Evolutionary conservation across 23 red algal species (phyloP), one percentile per base, ranked within the genome.

Genomic region (Gracilaria caudata): DNA sequence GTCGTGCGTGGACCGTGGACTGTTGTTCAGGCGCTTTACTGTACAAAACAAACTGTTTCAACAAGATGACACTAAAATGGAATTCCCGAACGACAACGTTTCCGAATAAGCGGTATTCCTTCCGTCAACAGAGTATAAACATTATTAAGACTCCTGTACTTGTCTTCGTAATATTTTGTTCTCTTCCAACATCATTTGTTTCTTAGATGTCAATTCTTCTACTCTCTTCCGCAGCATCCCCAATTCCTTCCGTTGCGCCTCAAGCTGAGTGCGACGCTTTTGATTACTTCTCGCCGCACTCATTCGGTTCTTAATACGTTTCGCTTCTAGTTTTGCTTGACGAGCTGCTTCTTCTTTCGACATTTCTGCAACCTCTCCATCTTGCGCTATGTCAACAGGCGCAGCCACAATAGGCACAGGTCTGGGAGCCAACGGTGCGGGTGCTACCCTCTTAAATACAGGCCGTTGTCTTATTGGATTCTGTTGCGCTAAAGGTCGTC

Each of bases 221-320:
- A 75, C 68, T 32, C 82, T 32, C 32, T 76, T 43, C 32, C 68
- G 63, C 25, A 86, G 82, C 35, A 20, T 20, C 16, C 28, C 68
- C 6, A 86, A 66, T 46, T 86, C 82, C 57, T 86, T 58, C 34
- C 64, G 57, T 51, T 86, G 82, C 29, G 82, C 82, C 35, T 86
- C 82, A 19, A 86, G 68, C 24, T 86, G 82, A 47, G 64, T 66
- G 9, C 82, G 39, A n/a, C 82, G 63, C 43, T 75, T 86, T 35
- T 86, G 82, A 35, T 86, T 86, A 44, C 82, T 86, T 74, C 68
- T 57, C 0, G 82, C 82, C 26, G 82, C 82, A 38, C 82, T 86
- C 53, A 86, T 58, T 53, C 82, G 64, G 66, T 86, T 86, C 46
- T 86, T 86, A n/a, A 86, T 86, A 40, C 82, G 82, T 20, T 86